Percentiles rank a stretch among this genome's conserved stretches.
Conservation (phyloP, 495 filamentous ascomycete species). For the Podospora pseudopauciseta region DNA sequence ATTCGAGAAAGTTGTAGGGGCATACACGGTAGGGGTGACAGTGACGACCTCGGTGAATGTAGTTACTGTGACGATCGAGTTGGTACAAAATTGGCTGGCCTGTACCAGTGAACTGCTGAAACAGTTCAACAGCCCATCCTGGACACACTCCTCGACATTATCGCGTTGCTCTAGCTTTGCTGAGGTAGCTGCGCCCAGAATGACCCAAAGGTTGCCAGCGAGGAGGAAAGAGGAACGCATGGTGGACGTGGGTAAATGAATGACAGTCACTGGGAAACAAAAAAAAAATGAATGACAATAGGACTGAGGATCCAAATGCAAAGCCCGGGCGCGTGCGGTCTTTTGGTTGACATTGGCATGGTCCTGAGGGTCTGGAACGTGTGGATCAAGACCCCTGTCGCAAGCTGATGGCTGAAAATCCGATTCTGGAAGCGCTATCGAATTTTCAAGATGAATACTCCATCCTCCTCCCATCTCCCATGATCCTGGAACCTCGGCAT, state of each 20-base stretch:
- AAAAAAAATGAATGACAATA: background rate
- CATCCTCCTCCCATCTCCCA: background rate
- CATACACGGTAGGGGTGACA: constrained; percentile 2
- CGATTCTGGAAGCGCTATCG: background rate
- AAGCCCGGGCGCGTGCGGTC: background rate
- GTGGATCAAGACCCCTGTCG: background rate
- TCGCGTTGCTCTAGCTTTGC: background rate
- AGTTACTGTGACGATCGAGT: background rate
- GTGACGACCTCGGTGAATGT: background rate
- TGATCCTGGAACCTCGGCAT: background rate
- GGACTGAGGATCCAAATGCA: background rate
- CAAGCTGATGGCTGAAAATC: no score
- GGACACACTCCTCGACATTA: background rate
- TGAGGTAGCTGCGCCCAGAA: background rate
- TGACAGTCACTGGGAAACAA: background rate
- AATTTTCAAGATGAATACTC: background rate
- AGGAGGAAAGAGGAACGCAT: background rate
- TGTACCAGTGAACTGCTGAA: constrained; percentile 8
- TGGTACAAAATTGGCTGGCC: constrained; percentile 6
- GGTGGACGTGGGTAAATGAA: background rate
- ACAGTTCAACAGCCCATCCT: background rate
- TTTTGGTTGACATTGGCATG: background rate
- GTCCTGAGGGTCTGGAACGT: background rate
- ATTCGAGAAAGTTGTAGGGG: background rate
- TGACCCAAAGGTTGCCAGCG: background rate